Evolutionary conservation across 1,284 basidiomycete species (phyloP).

Genomic region (Moesziomyces sp.): DNA sequence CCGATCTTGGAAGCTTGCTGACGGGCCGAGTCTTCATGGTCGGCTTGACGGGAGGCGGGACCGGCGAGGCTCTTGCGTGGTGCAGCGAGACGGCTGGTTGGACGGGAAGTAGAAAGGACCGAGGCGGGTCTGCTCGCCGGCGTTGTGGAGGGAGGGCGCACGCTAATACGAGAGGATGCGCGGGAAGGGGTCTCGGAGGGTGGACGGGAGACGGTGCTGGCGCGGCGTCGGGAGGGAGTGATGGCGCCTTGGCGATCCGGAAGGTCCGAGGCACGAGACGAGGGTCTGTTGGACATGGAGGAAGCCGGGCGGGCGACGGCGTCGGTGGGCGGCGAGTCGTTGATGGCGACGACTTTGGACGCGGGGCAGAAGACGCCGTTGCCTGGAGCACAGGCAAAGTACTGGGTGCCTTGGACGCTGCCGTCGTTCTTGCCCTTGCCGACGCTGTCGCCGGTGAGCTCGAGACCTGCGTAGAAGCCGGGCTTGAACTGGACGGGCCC

Average conservation of each 20-base stretch:
- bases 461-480: slow-evolving; percentile 63
- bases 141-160: slow-evolving; percentile 44
- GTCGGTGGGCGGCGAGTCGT: slow-evolving; percentile 47
- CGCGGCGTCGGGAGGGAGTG: slow-evolving; percentile 41
- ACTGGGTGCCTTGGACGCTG: slow-evolving; percentile 81
- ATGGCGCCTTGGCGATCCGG: slow-evolving; percentile 30
- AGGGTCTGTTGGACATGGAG: slow-evolving; percentile 54
- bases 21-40: slow-evolving; percentile 27
- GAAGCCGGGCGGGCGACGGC: slow-evolving; percentile 63
- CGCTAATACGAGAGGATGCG: slow-evolving; percentile 38
- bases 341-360: slow-evolving; percentile 74
- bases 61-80: slow-evolving; percentile 51
- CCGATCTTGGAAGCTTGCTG: slow-evolving; percentile 60
- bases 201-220: slow-evolving; percentile 33
- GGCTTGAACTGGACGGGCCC: slow-evolving; percentile 58
- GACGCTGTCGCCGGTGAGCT: slow-evolving; percentile 58
- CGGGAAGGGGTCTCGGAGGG: slow-evolving; percentile 44
- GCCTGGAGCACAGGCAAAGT: slow-evolving; percentile 84
- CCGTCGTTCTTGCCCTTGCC: slow-evolving; percentile 98
- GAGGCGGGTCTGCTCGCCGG: slow-evolving; percentile 37
- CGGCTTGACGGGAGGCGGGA: slow-evolving; percentile 10
- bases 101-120: slow-evolving; percentile 51
- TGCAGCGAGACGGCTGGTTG: slow-evolving; percentile 41
- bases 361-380: slow-evolving; percentile 91
- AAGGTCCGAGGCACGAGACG: slow-evolving; percentile 43